Evolutionary conservation across 2,329 filamentous ascomycete species (phyloP), one percentile per base, ranked within the genome.

Genomic region (Diaporthe citrichinensis): DNA sequence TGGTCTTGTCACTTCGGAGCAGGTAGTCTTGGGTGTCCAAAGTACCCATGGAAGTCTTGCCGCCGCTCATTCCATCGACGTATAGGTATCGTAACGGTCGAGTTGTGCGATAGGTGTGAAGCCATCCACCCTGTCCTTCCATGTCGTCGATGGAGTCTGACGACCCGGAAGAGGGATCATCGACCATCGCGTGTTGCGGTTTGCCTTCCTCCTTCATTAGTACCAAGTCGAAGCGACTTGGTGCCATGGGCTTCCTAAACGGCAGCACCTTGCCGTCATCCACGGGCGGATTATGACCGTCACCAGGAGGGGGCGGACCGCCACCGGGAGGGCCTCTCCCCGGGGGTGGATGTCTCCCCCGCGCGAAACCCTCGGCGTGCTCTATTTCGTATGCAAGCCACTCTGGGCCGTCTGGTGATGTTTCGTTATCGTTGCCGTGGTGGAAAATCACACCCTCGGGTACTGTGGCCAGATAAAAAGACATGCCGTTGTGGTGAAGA

Each of bases 301-400:
- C 46, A 41, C 53, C 74, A 23, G 71, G 75, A 20, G 71, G 65
- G 7, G 59, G 62, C 14, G 46, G 53, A 8, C 55, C 51, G 6
- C 46, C 44, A 46, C 71, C 71, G 7, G 41, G 62, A 62, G 65
- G 59, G 7, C 72, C 75, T 25, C 73, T 34, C 7, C 73, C 44
- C 8, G 72, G 72, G n/a, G 46, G 59, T 28, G 49, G 49, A n/a
- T 10, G 41, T 44, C 73, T n/a, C 2, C 76, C 74, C 25, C 82
- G 81, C 1, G 93, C 91, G 83, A 95, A 95, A 3, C 86, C 81
- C 78, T 93, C 86, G 0, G 93, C 92, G 82, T 95, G 94, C 79
- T 95, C 93, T 4, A 93, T 88, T 81, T 95, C 94, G 80, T 95
- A 95, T 0, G 94, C 94, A 1, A 95, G 85, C 93, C 94, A 95